phyloP scores from a whole-genome alignment of 192 early-diverging fungal genomes.

The Dissophora ornata region DNA sequence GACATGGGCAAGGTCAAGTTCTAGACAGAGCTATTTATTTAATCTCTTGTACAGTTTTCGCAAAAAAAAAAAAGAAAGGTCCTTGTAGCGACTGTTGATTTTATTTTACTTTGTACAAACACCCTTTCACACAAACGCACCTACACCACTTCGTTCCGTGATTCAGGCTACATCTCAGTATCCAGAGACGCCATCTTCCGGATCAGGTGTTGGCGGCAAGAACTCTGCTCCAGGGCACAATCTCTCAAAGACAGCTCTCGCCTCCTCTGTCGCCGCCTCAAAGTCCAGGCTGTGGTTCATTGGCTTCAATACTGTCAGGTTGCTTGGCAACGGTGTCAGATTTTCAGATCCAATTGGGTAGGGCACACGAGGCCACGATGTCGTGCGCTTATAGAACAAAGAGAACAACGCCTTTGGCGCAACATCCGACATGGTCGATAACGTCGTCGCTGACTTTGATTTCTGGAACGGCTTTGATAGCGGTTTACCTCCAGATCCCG shows the following conservation, averaged over 20 bases:
- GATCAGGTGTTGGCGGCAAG: constrained; percentile 58
- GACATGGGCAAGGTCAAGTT: constrained; percentile 16
- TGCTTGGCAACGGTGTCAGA: constrained; percentile 53
- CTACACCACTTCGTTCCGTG: no score
- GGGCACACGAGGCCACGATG: constrained; percentile 27
- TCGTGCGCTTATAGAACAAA: constrained; percentile 59
- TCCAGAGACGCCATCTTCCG: constrained; percentile 40
- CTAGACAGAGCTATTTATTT: constrained; percentile 15
- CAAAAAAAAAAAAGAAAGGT: no score
- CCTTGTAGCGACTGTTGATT: no score
- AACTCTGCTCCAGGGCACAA: constrained; percentile 58
- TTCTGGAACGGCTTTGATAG: constrained; percentile 37
- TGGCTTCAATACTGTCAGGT: constrained; percentile 55
- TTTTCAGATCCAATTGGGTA: constrained; percentile 46
- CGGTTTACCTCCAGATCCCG: constrained; percentile 24
- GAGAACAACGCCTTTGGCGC: constrained; percentile 53
- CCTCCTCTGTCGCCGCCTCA: constrained; percentile 58
- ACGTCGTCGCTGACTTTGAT: constrained; percentile 17
- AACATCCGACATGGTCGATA: constrained; percentile 3
- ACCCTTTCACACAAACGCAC: no score
- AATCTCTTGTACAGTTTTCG: no score
- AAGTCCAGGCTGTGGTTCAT: constrained; percentile 62
- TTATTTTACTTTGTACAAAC: no score
- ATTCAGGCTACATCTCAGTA: constrained; percentile 9
- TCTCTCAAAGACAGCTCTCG: constrained; percentile 53